A percentile compares a stretch with the other conserved stretches of the same genome.
Conservation (phyloP, 164 flowering plant species). For the Protea cynaroides region DNA sequence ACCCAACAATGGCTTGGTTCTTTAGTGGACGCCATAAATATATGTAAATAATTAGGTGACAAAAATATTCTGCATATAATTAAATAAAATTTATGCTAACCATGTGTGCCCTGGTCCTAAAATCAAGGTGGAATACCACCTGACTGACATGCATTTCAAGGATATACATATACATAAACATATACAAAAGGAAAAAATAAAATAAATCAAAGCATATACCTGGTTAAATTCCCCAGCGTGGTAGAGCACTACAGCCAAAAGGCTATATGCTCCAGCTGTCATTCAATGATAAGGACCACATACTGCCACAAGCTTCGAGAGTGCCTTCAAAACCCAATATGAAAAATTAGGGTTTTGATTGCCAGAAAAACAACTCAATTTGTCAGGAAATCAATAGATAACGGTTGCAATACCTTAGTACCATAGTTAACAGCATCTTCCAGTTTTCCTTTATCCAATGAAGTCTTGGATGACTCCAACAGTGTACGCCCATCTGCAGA, state of each 20-base stretch:
- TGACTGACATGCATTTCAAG: too few species aligned
- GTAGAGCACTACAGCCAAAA: constrained; percentile 94
- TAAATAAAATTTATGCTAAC: too few species aligned
- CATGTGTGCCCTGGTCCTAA: too few species aligned
- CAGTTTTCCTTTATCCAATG: constrained; percentile 92
- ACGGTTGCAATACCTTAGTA: constrained; percentile 52
- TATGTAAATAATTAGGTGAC: too few species aligned
- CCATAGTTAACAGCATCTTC: constrained; percentile 98
- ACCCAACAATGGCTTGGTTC: too few species aligned
- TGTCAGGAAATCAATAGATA: background rate
- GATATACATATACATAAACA: too few species aligned
- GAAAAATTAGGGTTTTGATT: constrained; percentile 2
- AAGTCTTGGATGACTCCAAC: constrained; percentile 87
- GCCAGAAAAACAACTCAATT: background rate
- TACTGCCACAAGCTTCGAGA: constrained; percentile 75
- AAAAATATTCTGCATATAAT: too few species aligned
- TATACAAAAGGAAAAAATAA: background rate
- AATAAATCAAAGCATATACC: constrained; percentile 31
- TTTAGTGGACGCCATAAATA: too few species aligned
- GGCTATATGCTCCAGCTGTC: constrained; percentile 99
- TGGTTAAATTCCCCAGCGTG: constrained; percentile 97
- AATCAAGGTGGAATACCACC: too few species aligned
- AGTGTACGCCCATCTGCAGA: constrained; percentile 96
- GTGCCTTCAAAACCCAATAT: constrained; percentile 56
- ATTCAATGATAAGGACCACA: constrained; percentile 97